Evolutionary conservation across 2,329 filamentous ascomycete genomes (phyloP).

Genomic region (Neopestalotiopsis clavispora): DNA sequence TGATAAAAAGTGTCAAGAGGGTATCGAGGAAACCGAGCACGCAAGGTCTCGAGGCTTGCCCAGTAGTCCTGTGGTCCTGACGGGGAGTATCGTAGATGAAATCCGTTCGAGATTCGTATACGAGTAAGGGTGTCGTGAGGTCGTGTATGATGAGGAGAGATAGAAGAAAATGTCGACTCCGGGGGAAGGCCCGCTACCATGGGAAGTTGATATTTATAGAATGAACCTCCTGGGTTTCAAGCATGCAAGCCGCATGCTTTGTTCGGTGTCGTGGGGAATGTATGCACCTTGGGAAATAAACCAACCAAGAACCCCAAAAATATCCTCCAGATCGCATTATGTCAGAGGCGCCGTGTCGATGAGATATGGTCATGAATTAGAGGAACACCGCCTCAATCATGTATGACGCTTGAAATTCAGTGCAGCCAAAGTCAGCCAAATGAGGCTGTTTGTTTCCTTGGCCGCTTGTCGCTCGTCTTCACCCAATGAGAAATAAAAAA

Average conservation of each 20-base stretch:
- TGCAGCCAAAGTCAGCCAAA: constrained; percentile 29
- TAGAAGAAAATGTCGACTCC: constrained; percentile 31
- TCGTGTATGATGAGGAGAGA: constrained; percentile 28
- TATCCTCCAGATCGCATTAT: constrained; percentile 25
- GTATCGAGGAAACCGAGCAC: constrained; percentile 30
- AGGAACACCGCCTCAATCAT: constrained; percentile 33
- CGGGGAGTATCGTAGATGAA: constrained; percentile 21
- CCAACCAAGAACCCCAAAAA: constrained; percentile 22
- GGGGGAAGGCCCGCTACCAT: constrained; percentile 25
- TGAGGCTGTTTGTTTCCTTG: constrained; percentile 24
- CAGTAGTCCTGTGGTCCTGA: constrained; percentile 25
- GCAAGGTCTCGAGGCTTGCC: constrained; percentile 30
- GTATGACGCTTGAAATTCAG: constrained; percentile 29
- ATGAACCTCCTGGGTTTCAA: constrained; percentile 29
- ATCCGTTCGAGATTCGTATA: constrained; percentile 18
- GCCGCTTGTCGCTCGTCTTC: constrained; percentile 23
- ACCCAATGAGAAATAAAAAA: constrained; percentile 30
- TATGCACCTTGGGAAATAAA: neutral
- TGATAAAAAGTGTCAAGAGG: constrained; percentile 17
- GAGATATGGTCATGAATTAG: constrained; percentile 30
- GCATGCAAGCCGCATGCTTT: constrained; percentile 24
- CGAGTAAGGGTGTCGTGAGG: constrained; percentile 14
- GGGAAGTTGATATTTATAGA: constrained; percentile 22
- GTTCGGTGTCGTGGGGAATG: constrained; percentile 25
- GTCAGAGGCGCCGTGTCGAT: constrained; percentile 31